Percentiles rank a stretch among this genome's conserved stretches.
Conservation (phyloP, 2,329 filamentous ascomycete genomes). For the Fonsecaea monophora region DNA sequence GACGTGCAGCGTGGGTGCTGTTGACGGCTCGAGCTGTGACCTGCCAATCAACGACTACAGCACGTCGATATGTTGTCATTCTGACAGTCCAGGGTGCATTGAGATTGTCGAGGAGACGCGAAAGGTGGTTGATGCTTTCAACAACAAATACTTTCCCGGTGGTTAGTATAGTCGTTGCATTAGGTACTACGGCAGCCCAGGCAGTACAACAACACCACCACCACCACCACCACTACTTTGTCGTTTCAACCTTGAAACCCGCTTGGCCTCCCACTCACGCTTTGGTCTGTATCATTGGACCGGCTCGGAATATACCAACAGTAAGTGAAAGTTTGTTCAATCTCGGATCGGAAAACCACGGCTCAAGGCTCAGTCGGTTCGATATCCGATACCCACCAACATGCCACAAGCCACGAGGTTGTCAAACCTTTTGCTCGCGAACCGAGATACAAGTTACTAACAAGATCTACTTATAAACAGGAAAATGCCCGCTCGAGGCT, state of each 20-base stretch:
- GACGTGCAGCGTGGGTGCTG: slow-evolving; percentile 49
- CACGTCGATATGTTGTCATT: slow-evolving; percentile 56
- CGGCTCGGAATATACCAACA: slow-evolving; percentile 40
- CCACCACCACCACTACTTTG: too few species aligned
- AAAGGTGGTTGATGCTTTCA: slow-evolving; percentile 47
- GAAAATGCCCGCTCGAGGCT: too few species aligned
- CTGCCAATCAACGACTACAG: slow-evolving; percentile 49
- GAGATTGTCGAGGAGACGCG: slow-evolving; percentile 51
- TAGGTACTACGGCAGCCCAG: too few species aligned
- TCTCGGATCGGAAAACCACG: slow-evolving; percentile 8
- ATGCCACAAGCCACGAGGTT: neutral
- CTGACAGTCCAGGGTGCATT: slow-evolving; percentile 54
- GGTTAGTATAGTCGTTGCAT: neutral
- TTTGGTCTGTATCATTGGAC: neutral
- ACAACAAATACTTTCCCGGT: neutral
- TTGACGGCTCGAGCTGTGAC: slow-evolving; percentile 47
- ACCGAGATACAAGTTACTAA: too few species aligned
- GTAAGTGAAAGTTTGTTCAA: too few species aligned
- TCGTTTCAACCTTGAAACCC: too few species aligned
- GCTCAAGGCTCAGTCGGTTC: slow-evolving; percentile 5
- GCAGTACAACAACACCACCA: too few species aligned
- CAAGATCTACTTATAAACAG: too few species aligned
- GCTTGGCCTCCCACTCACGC: too few species aligned
- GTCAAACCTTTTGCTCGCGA: neutral
- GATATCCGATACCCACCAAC: slow-evolving; percentile 2